Evolutionary conservation across 2,329 filamentous ascomycete genomes (phyloP).

Genomic region (Penicillium sp.): DNA sequence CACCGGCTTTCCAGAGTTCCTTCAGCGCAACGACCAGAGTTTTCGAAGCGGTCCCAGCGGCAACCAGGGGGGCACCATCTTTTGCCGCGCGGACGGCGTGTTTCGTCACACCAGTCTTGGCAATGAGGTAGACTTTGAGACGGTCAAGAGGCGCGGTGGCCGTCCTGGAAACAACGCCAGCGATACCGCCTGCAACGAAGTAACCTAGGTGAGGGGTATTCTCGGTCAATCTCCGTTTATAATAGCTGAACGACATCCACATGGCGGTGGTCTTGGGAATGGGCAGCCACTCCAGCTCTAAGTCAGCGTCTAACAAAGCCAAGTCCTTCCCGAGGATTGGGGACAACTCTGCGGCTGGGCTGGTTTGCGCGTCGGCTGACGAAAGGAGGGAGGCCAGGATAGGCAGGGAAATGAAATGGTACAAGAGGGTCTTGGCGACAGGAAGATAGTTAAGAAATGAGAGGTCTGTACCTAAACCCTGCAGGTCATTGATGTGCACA

Average conservation of each 20-base stretch:
- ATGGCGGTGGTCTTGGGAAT: constrained; percentile 44
- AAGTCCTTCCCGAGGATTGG: constrained; percentile 30
- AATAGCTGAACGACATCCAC: constrained; percentile 46
- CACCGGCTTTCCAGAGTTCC: constrained; percentile 82
- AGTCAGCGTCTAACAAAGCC: constrained; percentile 34
- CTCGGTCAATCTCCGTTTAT: constrained; percentile 49
- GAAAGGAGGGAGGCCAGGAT: constrained; percentile 33
- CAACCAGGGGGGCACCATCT: constrained; percentile 66
- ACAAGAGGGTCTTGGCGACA: constrained; percentile 36
- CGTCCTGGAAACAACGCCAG: constrained; percentile 92
- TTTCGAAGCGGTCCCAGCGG: constrained; percentile 64
- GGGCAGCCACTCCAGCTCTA: constrained; percentile 44
- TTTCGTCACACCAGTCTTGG: constrained; percentile 70
- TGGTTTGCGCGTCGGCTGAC: constrained; percentile 35
- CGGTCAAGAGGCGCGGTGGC: constrained; percentile 95
- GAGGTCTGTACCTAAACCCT: constrained; percentile 80
- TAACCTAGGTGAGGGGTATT: constrained; percentile 70
- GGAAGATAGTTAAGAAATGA: constrained; percentile 42
- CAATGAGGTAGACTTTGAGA: constrained; percentile 95
- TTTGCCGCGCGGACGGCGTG: constrained; percentile 66
- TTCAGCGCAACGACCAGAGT: constrained; percentile 73
- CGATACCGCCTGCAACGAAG: constrained; percentile 91
- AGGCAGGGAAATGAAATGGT: constrained; percentile 36
- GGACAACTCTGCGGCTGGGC: constrained; percentile 25
- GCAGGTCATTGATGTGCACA: constrained; percentile 86